Conservation (phyloP, 2,329 filamentous ascomycete species). For the Aspergillus spinulosporus region DNA sequence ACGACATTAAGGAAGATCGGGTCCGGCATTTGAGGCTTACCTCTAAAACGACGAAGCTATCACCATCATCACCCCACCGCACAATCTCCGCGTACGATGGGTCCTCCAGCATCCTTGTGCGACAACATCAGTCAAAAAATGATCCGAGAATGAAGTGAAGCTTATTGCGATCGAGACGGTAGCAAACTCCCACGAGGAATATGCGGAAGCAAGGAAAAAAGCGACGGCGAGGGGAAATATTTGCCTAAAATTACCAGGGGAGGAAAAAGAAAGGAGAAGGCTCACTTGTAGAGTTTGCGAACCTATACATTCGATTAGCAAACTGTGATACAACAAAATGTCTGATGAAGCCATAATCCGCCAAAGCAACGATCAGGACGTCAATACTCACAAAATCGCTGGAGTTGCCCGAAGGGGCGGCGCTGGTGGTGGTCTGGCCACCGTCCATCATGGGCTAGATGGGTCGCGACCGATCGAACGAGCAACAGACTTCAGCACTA, state of each 20-base stretch:
- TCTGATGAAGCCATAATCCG: constrained; percentile 18
- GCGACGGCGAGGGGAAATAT: constrained; percentile 4
- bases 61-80: constrained; percentile 89
- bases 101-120: constrained; percentile 85
- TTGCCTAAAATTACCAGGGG: constrained; percentile 12
- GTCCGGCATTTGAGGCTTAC: constrained; percentile 51
- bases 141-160: not conserved
- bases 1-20: constrained; percentile 8
- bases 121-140: constrained; percentile 18
- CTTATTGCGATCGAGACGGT: constrained; percentile 3
- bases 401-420: constrained; percentile 69
- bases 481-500: constrained; percentile 29
- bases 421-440: constrained; percentile 43
- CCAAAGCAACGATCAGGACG: constrained; percentile 15
- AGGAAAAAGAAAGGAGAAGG: constrained; percentile 24
- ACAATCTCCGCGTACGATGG: constrained; percentile 90
- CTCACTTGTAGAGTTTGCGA: constrained; percentile 97
- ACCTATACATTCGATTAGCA: constrained; percentile 60
- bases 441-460: constrained; percentile 48
- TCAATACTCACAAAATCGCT: constrained; percentile 83
- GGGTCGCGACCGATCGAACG: constrained; percentile 43
- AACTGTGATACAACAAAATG: constrained; percentile 18
- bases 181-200: constrained; percentile 9
- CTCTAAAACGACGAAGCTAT: constrained; percentile 96
- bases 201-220: constrained; percentile 16